Evolutionary conservation across 768 basidiomycete species (phyloP).

Genomic region (Chlorophyllum brunneum): DNA sequence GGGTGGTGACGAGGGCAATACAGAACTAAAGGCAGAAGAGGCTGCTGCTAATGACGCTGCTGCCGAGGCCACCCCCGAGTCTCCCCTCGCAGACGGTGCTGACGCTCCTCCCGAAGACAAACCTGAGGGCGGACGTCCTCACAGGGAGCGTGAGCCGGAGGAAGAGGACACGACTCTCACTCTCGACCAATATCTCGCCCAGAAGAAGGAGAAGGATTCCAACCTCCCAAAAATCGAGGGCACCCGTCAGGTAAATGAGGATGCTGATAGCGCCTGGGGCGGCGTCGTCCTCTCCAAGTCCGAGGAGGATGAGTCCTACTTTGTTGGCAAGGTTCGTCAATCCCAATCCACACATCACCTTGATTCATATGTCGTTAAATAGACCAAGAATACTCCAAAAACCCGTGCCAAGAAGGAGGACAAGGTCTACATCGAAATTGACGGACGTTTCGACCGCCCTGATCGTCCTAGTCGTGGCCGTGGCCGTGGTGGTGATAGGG

Average conservation of each 20-base stretch:
- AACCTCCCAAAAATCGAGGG: conserved; percentile 75
- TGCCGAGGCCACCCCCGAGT: conserved; percentile 43
- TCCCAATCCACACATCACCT: not conserved
- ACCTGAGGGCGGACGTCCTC: conserved; percentile 30
- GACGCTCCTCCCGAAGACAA: conserved; percentile 37
- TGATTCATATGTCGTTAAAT: conserved; percentile 14
- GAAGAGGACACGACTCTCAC: conserved; percentile 94
- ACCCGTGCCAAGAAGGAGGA: conserved; percentile 77
- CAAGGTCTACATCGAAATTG: conserved; percentile 90
- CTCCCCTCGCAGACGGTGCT: conserved; percentile 24
- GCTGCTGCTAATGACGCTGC: conserved; percentile 71
- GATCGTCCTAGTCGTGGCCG: conserved; percentile 59
- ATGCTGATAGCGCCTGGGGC: conserved; percentile 67
- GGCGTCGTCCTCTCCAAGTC: conserved; percentile 60
- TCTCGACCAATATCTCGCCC: conserved; percentile 87
- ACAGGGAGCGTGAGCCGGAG: conserved; percentile 62
- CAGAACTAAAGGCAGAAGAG: conserved; percentile 80
- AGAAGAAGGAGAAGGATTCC: conserved; percentile 63
- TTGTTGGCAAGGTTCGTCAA: conserved; percentile 78
- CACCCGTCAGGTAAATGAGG: conserved; percentile 77
- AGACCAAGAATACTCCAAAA: conserved; percentile 69
- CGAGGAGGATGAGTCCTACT: conserved; percentile 78
- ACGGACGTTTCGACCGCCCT: conserved; percentile 84
- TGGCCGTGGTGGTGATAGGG: conserved; percentile 42
- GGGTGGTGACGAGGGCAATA: conserved; percentile 87